phyloP scores from a whole-genome alignment of 768 basidiomycete genomes.

The Termitomyces sp. region DNA sequence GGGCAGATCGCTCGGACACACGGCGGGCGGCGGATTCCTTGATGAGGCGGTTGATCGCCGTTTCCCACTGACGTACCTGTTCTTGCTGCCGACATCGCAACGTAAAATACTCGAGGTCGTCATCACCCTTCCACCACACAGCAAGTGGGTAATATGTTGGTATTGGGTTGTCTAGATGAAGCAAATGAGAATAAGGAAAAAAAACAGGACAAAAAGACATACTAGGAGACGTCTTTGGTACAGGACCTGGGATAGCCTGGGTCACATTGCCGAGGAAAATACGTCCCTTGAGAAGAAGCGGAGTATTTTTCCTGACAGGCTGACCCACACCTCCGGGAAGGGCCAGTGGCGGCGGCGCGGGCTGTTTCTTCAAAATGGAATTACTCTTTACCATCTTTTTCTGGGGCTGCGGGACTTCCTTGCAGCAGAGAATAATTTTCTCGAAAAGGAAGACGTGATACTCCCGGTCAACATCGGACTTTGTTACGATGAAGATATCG shows the following conservation, averaged over 20 bases:
- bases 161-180: constrained; percentile 35
- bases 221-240: constrained; percentile 50
- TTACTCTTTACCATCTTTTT: constrained; percentile 79
- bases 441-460: constrained; percentile 99
- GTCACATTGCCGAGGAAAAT: constrained; percentile 98
- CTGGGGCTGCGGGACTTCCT: constrained; percentile 65
- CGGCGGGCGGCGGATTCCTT: constrained; percentile 67
- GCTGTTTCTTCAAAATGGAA: constrained; percentile 84
- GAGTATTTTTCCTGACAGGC: constrained; percentile 70
- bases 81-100: constrained; percentile 91
- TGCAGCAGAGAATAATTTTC: constrained; percentile 98
- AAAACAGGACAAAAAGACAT: constrained; percentile 16
- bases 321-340: constrained; percentile 48
- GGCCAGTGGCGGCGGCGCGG: constrained; percentile 37
- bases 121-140: constrained; percentile 93
- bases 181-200: not conserved
- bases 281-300: constrained; percentile 87
- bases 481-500: constrained; percentile 93
- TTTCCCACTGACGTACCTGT: constrained; percentile 89
- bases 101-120: constrained; percentile 90
- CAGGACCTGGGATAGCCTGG: constrained; percentile 57
- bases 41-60: constrained; percentile 83
- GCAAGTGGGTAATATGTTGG: constrained; percentile 72
- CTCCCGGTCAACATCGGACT: constrained; percentile 93
- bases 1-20: constrained; percentile 52